Conservation (phyloP, 345 rosid genomes). For the Abelmoschus esculentus region DNA sequence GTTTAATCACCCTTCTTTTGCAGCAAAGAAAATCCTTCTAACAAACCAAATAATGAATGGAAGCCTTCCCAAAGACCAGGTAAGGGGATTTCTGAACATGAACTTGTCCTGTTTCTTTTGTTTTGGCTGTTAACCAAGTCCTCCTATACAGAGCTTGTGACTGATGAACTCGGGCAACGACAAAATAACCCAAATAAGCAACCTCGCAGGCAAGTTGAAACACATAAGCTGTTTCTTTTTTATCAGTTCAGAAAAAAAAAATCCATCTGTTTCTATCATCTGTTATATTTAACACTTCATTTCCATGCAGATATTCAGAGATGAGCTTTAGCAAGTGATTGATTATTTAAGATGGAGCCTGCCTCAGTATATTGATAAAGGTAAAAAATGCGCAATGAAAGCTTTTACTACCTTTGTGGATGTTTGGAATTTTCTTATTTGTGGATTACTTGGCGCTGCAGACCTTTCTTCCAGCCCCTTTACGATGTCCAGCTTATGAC, state of each 20-base stretch:
- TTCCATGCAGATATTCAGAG: slow-evolving; percentile 52
- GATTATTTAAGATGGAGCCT: slow-evolving; percentile 24
- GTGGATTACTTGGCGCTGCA: slow-evolving; percentile 35
- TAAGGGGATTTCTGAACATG: slow-evolving; percentile 10
- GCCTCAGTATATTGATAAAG: slow-evolving; percentile 34
- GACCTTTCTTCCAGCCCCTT: slow-evolving; percentile 47
- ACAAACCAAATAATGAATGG: slow-evolving; percentile 39
- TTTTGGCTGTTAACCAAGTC: slow-evolving; percentile 4
- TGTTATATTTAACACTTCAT: not conserved
- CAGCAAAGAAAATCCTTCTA: slow-evolving; percentile 48
- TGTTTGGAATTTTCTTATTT: slow-evolving; percentile 19
- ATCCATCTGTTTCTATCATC: not conserved
- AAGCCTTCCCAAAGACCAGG: slow-evolving; percentile 52
- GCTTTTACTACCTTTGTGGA: not conserved
- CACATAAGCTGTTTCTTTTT: not conserved
- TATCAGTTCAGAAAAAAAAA: not conserved
- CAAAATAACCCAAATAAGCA: slow-evolving; percentile 36
- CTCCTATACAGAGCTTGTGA: slow-evolving; percentile 34
- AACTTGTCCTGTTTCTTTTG: not conserved
- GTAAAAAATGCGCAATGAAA: slow-evolving; percentile 19
- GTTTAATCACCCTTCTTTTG: slow-evolving; percentile 14
- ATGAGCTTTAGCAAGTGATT: slow-evolving; percentile 70
- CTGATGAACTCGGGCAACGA: slow-evolving; percentile 51
- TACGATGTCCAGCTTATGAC: slow-evolving; percentile 46
- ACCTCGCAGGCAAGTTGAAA: slow-evolving; percentile 48